Percentiles rank a stretch among this genome's conserved stretches.
Evolutionary conservation across 2,329 filamentous ascomycete species (phyloP).

Genomic region (Aurifilum marmelostoma): DNA sequence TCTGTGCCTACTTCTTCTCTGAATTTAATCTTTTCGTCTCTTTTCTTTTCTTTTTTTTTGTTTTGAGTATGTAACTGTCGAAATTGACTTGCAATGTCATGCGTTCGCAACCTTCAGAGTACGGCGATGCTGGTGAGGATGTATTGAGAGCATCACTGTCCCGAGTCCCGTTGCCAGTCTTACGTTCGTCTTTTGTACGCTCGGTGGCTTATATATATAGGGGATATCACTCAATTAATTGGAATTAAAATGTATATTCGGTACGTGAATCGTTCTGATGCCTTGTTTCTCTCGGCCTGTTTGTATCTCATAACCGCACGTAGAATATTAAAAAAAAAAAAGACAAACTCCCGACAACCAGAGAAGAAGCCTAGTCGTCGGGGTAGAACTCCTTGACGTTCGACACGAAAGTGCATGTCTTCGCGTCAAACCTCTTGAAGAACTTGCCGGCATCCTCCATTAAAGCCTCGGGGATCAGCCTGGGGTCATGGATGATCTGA

Average conservation of each 20-base stretch:
- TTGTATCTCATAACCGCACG: not conserved
- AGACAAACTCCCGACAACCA: too few species aligned
- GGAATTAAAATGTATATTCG: not conserved
- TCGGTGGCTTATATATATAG: not conserved
- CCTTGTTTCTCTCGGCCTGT: too few species aligned
- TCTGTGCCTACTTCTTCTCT: not conserved
- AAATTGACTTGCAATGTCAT: too few species aligned
- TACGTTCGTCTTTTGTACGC: not conserved
- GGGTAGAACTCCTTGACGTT: conserved; percentile 83
- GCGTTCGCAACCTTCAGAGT: too few species aligned
- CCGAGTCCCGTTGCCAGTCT: not conserved
- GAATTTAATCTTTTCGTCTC: too few species aligned
- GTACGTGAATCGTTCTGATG: not conserved
- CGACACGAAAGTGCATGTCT: conserved; percentile 73
- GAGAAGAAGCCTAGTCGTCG: conserved; percentile 62
- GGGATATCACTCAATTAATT: not conserved
- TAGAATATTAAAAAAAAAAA: not conserved
- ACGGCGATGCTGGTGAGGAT: not conserved
- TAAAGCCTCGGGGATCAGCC: conserved; percentile 58
- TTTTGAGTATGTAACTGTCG: too few species aligned
- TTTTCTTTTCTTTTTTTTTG: too few species aligned
- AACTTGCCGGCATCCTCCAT: conserved; percentile 77
- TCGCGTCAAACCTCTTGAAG: conserved; percentile 82
- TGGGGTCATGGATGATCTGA: conserved; percentile 55
- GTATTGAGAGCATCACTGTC: not conserved